Percentiles rank a stretch among this genome's conserved stretches.
Evolutionary conservation across 768 basidiomycete genomes (phyloP).

Genomic region (Gautieria morchelliformis): DNA sequence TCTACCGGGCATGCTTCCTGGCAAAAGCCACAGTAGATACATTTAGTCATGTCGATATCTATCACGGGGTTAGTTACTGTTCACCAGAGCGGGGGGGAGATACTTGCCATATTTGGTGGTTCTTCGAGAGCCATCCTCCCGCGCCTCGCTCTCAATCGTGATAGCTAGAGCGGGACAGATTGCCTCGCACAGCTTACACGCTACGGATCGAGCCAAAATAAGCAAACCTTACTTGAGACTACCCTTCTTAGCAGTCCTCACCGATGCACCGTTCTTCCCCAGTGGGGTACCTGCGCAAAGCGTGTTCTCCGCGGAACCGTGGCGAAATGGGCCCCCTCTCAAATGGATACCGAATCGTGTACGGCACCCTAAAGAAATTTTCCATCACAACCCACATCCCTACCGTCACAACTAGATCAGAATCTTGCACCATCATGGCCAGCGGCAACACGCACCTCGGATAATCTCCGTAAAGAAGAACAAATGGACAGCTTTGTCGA

Average conservation of each 20-base stretch:
- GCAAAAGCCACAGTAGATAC: constrained; percentile 99
- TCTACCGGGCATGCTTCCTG: constrained; percentile 99
- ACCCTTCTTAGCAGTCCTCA: constrained; percentile 26
- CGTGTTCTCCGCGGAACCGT: constrained; percentile 98
- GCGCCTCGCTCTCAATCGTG: constrained; percentile 96
- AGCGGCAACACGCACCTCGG: constrained; percentile 52
- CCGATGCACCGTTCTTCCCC: constrained; percentile 99
- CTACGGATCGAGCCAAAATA: constrained; percentile 28
- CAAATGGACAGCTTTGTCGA: constrained; percentile 91
- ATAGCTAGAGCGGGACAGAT: constrained; percentile 99
- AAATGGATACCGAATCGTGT: constrained; percentile 97
- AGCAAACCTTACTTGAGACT: neutral
- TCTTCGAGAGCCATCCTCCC: constrained; percentile 88
- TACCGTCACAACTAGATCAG: constrained; percentile 22
- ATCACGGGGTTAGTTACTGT: neutral
- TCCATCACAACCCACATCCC: constrained; percentile 98
- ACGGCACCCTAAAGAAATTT: constrained; percentile 88
- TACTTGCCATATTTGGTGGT: constrained; percentile 91
- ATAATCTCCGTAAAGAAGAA: constrained; percentile 99
- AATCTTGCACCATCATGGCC: neutral
- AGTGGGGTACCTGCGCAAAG: constrained; percentile 89
- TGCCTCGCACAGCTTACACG: constrained; percentile 98
- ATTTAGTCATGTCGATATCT: constrained; percentile 99
- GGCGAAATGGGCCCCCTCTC: constrained; percentile 98
- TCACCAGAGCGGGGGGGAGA: constrained; percentile 3